Evolutionary conservation across 129 eudicot species (phyloP).

Genomic region (Flaveria robusta): DNA sequence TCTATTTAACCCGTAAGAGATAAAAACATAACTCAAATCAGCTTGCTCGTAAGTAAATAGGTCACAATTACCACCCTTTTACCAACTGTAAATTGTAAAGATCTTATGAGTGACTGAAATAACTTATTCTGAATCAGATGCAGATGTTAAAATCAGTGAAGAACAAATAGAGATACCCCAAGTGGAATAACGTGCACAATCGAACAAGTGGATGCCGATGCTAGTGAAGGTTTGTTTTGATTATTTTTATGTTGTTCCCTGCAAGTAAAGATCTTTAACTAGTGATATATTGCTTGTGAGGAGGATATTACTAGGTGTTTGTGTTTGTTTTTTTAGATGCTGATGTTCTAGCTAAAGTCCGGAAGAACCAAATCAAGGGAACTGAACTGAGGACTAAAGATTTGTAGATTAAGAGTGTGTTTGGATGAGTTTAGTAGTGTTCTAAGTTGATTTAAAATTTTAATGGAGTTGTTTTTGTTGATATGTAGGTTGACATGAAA

Average conservation of each 20-base stretch:
- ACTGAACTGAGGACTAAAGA: background rate
- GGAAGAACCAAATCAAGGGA: background rate
- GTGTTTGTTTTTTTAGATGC: background rate
- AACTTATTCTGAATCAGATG: background rate
- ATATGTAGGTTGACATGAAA: background rate
- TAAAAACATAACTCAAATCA: background rate
- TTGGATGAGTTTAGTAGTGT: background rate
- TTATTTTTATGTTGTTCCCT: background rate
- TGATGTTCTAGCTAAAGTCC: background rate
- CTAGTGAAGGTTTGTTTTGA: background rate
- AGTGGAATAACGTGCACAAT: background rate
- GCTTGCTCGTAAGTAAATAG: background rate
- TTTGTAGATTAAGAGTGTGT: constrained; percentile 6
- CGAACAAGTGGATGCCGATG: background rate
- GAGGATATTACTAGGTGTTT: too few species aligned
- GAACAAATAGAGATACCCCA: constrained; percentile 3
- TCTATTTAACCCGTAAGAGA: background rate
- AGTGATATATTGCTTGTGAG: background rate
- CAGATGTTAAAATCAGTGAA: background rate
- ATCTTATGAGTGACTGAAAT: background rate
- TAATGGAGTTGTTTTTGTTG: background rate
- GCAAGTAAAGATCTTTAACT: background rate
- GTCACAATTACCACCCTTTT: background rate
- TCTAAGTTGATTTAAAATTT: background rate
- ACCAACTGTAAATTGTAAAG: background rate